Percentiles rank a stretch among this genome's conserved stretches.
These are phyloP conservation scores for Microcyclosporella mali DNA, from an alignment of 2,329 filamentous ascomycete species.

Conservation along the genomic window DNA sequence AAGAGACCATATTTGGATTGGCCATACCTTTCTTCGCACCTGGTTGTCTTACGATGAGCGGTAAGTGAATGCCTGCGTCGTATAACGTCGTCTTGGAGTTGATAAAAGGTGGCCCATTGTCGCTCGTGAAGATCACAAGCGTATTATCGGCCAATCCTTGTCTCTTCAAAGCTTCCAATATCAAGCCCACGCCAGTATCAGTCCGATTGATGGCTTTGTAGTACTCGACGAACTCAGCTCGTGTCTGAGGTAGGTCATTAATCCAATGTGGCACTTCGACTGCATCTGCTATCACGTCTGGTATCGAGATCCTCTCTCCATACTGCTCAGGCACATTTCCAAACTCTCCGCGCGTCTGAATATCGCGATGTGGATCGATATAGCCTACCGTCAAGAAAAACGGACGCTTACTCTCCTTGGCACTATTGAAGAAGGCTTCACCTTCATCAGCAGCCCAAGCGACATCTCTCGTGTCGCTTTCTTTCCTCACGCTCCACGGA, in stretches of 20 bases:
- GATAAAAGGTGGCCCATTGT: conserved; percentile 47
- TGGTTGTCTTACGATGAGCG: conserved; percentile 39
- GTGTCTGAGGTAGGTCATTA: conserved; percentile 37
- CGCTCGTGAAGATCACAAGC: conserved; percentile 43
- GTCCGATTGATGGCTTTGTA: conserved; percentile 36
- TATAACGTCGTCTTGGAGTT: conserved; percentile 49
- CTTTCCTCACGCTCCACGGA: conserved; percentile 38
- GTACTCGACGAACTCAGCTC: conserved; percentile 40
- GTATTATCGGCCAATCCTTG: conserved; percentile 34
- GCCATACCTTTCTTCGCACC: conserved; percentile 21
- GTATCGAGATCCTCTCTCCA: conserved; percentile 6
- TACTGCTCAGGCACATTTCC: conserved; percentile 36
- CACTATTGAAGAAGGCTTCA: conserved; percentile 34
- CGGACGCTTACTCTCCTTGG: conserved; percentile 28
- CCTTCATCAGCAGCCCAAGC: conserved; percentile 36
- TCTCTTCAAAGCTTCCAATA: conserved; percentile 33
- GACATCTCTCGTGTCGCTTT: conserved; percentile 43
- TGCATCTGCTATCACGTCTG: conserved; percentile 24
- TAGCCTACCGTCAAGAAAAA: conserved; percentile 46
- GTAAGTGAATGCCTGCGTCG: conserved; percentile 43
- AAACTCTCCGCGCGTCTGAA: conserved; percentile 35
- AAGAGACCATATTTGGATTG: conserved; percentile 44
- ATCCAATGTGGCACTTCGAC: conserved; percentile 40
- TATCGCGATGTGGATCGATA: conserved; percentile 44
- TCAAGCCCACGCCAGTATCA: conserved; percentile 39